Evolutionary conservation across 2,329 filamentous ascomycete species (phyloP).

Genomic region (Zopfia rhizophila): DNA sequence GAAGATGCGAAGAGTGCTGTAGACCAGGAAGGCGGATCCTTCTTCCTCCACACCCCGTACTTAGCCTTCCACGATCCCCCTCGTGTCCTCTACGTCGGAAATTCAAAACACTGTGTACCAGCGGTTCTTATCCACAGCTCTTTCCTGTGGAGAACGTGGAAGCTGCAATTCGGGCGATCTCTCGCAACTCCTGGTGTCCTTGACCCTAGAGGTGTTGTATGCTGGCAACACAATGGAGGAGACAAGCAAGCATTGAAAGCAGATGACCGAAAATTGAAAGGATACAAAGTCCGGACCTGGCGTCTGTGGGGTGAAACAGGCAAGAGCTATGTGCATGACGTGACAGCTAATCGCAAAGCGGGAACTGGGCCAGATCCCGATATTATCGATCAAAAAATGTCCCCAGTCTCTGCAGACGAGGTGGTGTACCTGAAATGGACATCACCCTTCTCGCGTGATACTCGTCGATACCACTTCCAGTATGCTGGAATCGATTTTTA

Average conservation of each 20-base stretch:
- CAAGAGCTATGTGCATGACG: constrained; percentile 35
- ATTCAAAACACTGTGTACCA: constrained; percentile 23
- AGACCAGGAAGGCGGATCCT: constrained; percentile 27
- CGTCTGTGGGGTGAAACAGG: constrained; percentile 46
- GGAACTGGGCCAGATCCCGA: constrained; percentile 28
- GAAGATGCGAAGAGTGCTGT: constrained; percentile 1
- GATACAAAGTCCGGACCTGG: constrained; percentile 44
- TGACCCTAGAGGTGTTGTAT: constrained; percentile 42
- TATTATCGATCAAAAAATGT: constrained; percentile 9
- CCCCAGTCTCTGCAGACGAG: constrained; percentile 30
- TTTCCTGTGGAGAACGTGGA: constrained; percentile 42
- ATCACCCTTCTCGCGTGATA: constrained; percentile 34
- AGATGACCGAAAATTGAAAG: constrained; percentile 29
- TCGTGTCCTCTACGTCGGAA: constrained; percentile 36
- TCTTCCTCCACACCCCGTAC: constrained; percentile 44
- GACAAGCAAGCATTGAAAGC: constrained; percentile 19
- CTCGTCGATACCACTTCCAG: constrained; percentile 41
- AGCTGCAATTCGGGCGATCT: constrained; percentile 38
- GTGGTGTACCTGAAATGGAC: constrained; percentile 39
- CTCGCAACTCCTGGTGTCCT: constrained; percentile 33
- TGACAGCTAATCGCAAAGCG: constrained; percentile 28
- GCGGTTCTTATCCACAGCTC: constrained; percentile 37
- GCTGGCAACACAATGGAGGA: constrained; percentile 32
- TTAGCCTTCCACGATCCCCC: constrained; percentile 43
- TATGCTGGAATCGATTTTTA: constrained; percentile 42